A percentile compares a stretch with the other conserved stretches of the same genome.
Evolutionary conservation across 257 asterid genomes (phyloP).

Genomic region (Pogostemon cablin): DNA sequence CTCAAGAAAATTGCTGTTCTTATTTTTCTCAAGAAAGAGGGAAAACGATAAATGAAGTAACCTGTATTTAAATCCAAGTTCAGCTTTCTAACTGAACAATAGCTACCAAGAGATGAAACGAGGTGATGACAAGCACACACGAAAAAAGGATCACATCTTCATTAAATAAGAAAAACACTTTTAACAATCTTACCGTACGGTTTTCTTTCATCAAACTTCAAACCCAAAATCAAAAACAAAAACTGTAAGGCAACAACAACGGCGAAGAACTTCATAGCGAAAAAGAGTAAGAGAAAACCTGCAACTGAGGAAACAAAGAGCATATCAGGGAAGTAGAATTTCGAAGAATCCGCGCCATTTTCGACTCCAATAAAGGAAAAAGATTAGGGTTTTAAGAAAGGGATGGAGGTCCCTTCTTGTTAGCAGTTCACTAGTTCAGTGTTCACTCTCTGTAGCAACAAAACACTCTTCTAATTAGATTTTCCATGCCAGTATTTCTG

Average conservation of each 20-base stretch:
- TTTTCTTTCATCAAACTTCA: slow-evolving; percentile 8
- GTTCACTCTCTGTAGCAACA: slow-evolving; percentile 25
- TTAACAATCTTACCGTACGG: background rate
- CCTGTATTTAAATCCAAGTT: background rate
- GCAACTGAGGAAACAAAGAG: slow-evolving; percentile 44
- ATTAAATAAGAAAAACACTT: background rate
- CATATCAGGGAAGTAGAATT: slow-evolving; percentile 50
- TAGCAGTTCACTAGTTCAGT: slow-evolving; percentile 23
- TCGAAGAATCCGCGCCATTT: slow-evolving; percentile 69
- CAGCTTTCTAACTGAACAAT: slow-evolving; percentile 5
- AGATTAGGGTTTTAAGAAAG: background rate
- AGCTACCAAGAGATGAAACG: background rate
- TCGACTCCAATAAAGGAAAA: slow-evolving; percentile 8
- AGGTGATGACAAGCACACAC: slow-evolving; percentile 4
- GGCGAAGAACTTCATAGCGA: slow-evolving; percentile 3
- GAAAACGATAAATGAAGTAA: background rate
- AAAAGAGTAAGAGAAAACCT: slow-evolving; percentile 30
- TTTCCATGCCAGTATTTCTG: slow-evolving; percentile 10
- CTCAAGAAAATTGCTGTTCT: background rate
- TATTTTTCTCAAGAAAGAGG: background rate
- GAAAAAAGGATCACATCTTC: background rate
- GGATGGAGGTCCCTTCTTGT: background rate
- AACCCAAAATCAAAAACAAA: slow-evolving; percentile 3
- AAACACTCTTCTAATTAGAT: slow-evolving; percentile 20
- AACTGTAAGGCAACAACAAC: background rate